Evolutionary conservation across 1,139 yeast species (phyloP).

Genomic region (Geotrichum restrictum): DNA sequence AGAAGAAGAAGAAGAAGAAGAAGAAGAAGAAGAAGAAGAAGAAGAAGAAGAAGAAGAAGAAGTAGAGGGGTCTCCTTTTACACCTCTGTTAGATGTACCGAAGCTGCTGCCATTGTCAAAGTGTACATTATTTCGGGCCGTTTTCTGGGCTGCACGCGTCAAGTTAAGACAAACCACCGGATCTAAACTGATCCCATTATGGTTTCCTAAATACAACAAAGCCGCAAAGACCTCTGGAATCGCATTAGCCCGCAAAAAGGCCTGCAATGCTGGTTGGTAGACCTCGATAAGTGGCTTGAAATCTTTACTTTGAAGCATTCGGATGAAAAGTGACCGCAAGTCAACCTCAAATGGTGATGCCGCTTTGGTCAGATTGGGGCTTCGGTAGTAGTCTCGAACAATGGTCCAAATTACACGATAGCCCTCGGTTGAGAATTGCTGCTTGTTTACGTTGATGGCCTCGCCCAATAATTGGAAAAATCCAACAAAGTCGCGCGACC

Average conservation of each 20-base stretch:
- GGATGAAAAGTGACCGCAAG: slow-evolving; percentile 4
- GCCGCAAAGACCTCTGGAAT: slow-evolving; percentile 26
- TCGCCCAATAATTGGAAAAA: slow-evolving; percentile 23
- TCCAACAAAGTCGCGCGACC: slow-evolving; percentile 25
- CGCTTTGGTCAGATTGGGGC: neutral
- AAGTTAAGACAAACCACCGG: slow-evolving; percentile 3
- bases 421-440: slow-evolving; percentile 24
- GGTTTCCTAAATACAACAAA: slow-evolving; percentile 28
- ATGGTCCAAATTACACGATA: slow-evolving; percentile 30
- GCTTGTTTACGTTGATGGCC: slow-evolving; percentile 10
- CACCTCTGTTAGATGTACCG: no score
- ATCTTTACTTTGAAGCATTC: slow-evolving; percentile 20
- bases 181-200: slow-evolving; percentile 15
- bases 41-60: no score
- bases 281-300: slow-evolving; percentile 27
- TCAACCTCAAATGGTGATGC: neutral
- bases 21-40: no score
- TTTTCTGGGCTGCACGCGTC: slow-evolving; percentile 6
- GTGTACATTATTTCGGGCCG: neutral
- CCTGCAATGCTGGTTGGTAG: slow-evolving; percentile 29
- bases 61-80: no score
- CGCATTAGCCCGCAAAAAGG: slow-evolving; percentile 28
- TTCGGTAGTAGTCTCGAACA: slow-evolving; percentile 28
- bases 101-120: neutral
- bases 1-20: neutral